A percentile compares a stretch with the other conserved stretches of the same genome.
Conservation (phyloP, 164 flowering plant species). For the Echeveria elegans region DNA sequence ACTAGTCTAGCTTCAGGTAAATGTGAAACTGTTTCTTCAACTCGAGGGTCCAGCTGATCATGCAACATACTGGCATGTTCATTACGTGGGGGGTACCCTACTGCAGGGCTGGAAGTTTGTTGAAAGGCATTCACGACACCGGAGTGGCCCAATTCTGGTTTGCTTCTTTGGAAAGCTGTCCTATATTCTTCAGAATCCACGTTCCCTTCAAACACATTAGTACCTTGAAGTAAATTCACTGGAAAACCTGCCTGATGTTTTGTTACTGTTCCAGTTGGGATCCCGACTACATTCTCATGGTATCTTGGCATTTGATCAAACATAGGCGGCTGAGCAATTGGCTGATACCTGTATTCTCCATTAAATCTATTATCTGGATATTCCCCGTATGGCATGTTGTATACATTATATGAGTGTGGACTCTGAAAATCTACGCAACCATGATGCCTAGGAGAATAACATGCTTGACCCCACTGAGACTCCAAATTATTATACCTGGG, state of each 20-base stretch:
- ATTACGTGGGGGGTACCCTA: background rate
- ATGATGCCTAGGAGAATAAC: constrained; percentile 1
- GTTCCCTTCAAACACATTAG: background rate
- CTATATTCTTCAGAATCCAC: background rate
- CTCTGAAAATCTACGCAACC: background rate
- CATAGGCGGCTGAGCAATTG: background rate
- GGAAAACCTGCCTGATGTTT: constrained; percentile 3
- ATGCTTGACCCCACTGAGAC: background rate
- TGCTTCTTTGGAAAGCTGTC: background rate
- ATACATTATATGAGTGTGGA: background rate
- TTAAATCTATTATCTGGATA: background rate
- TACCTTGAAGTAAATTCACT: background rate
- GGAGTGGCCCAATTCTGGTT: background rate
- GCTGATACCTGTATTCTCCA: background rate
- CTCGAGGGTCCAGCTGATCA: constrained; percentile 6
- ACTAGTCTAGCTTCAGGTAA: constrained; percentile 45
- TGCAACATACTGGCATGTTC: background rate
- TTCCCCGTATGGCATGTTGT: constrained; percentile 5
- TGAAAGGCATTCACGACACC: background rate
- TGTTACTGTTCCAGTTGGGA: constrained; percentile 1
- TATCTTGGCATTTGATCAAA: constrained; percentile 4
- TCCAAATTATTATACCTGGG: background rate
- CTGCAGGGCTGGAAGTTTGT: background rate
- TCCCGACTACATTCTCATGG: background rate
- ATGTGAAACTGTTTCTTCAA: constrained; percentile 50